Evolutionary conservation across 1,139 yeast genomes (phyloP).

Genomic region (Candida pseudoviswanathii): DNA sequence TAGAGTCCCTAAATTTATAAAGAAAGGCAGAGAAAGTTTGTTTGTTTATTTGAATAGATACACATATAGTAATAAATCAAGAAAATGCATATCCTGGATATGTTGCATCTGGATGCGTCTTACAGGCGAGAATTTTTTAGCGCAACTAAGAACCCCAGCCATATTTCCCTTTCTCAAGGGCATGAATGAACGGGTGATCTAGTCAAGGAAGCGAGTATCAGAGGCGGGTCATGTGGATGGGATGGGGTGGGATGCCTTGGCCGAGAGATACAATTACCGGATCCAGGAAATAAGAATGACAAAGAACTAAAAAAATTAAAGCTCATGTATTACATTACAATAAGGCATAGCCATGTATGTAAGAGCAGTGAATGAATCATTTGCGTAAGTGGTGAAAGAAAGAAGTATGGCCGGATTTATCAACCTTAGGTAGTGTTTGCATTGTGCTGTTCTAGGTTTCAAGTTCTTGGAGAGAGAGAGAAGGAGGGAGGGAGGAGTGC

Average conservation of each 20-base stretch:
- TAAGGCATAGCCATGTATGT: no score
- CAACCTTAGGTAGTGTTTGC: no score
- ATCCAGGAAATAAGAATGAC: not conserved
- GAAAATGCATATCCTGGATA: no score
- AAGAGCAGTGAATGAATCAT: no score
- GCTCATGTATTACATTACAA: not conserved
- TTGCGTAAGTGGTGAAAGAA: no score
- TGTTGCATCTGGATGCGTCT: not conserved
- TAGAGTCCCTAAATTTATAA: conserved; percentile 27
- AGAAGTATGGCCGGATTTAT: no score
- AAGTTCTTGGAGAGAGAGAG: not conserved
- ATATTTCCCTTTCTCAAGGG: no score
- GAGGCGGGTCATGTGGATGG: no score
- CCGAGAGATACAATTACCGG: not conserved
- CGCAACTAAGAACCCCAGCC: no score
- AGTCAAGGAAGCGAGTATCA: no score
- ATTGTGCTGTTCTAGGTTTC: not conserved
- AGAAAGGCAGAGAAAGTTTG: not conserved
- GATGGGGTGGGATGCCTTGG: no score
- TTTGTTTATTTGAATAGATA: not conserved
- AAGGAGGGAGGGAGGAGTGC: not conserved
- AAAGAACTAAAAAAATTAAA: not conserved
- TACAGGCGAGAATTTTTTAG: not conserved
- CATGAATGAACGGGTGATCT: no score
- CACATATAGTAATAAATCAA: not conserved